Percentiles rank a stretch among this genome's conserved stretches.
These are phyloP conservation scores for Yarrowia porcina DNA, from an alignment of 805 yeast species.

Conservation along the genomic window DNA sequence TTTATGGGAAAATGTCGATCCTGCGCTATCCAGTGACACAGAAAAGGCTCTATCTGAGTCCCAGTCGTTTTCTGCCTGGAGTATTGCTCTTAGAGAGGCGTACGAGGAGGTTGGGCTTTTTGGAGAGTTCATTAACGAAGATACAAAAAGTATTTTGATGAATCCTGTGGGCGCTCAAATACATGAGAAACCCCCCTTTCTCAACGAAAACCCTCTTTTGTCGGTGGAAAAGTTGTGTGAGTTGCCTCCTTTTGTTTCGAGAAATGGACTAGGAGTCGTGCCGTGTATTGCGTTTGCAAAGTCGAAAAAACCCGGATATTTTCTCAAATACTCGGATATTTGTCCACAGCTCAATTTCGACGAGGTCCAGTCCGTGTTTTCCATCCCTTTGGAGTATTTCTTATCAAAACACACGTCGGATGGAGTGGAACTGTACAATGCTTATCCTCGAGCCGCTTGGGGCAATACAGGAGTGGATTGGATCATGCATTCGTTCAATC, in stretches of 20 bases:
- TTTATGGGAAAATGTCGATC: conserved; percentile 41
- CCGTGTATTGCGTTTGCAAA: conserved; percentile 55
- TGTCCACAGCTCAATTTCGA: conserved; percentile 26
- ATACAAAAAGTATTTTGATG: conserved; percentile 60
- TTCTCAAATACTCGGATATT: conserved; percentile 24
- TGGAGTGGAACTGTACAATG: conserved; percentile 4
- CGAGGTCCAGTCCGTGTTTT: conserved; percentile 29
- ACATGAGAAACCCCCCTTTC: conserved; percentile 28
- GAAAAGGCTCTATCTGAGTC: conserved; percentile 64
- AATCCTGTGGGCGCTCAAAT: conserved; percentile 62
- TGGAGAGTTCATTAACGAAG: conserved; percentile 45
- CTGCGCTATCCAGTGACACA: conserved; percentile 51
- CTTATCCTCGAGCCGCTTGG: neutral
- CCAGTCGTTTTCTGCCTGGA: conserved; percentile 62
- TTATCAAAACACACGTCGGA: neutral
- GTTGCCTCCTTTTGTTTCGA: conserved; percentile 67
- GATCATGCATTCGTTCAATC: conserved; percentile 22
- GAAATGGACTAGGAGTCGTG: conserved; percentile 71
- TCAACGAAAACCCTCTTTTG: conserved; percentile 41
- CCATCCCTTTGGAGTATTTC: conserved; percentile 24
- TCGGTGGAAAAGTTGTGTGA: conserved; percentile 53
- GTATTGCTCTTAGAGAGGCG: conserved; percentile 70
- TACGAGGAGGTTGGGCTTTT: conserved; percentile 76
- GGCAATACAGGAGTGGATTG: conserved; percentile 13
- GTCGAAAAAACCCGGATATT: neutral